Conservation (phyloP, 2,329 filamentous ascomycete species). For the Pseudocercospora crystallina region DNA sequence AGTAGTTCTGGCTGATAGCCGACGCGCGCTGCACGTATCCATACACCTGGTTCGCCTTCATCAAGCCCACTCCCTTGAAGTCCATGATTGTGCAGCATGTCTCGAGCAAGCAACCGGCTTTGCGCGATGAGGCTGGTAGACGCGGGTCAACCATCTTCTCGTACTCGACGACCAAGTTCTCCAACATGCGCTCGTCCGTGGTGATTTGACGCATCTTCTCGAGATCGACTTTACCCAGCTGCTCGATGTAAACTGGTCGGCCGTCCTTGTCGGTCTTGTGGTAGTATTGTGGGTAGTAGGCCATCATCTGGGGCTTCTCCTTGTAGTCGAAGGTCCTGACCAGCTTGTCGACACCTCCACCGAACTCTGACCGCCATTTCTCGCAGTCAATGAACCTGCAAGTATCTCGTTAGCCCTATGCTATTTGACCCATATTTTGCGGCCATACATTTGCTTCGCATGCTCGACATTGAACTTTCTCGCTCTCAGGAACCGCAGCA, state of each 20-base stretch:
- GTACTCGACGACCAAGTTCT: slow-evolving; percentile 96
- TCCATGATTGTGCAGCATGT: slow-evolving; percentile 99
- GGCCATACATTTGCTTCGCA: slow-evolving; percentile 79
- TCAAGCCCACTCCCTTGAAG: slow-evolving; percentile 86
- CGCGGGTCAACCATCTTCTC: slow-evolving; percentile 93
- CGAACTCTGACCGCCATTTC: slow-evolving; percentile 84
- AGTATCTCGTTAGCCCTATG: slow-evolving; percentile 25
- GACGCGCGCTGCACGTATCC: slow-evolving; percentile 83
- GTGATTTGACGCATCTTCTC: slow-evolving; percentile 91
- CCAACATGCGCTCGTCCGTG: slow-evolving; percentile 86
- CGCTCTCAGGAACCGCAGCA: slow-evolving; percentile 76
- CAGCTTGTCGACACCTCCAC: slow-evolving; percentile 71
- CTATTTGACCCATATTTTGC: not conserved
- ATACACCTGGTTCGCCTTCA: slow-evolving; percentile 80
- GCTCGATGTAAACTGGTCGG: slow-evolving; percentile 94
- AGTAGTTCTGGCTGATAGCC: slow-evolving; percentile 95
- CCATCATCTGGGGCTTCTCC: slow-evolving; percentile 78
- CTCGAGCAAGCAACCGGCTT: slow-evolving; percentile 84
- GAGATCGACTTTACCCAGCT: slow-evolving; percentile 90
- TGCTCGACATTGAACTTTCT: slow-evolving; percentile 89
- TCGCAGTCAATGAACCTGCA: slow-evolving; percentile 85
- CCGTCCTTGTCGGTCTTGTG: slow-evolving; percentile 97
- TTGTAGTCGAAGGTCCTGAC: slow-evolving; percentile 79
- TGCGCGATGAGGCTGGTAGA: slow-evolving; percentile 91
- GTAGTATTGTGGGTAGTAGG: slow-evolving; percentile 98